A percentile compares a stretch with the other conserved stretches of the same genome.
These are phyloP conservation scores for Dioscorea zingiberensis DNA, from an alignment of 106 monocot species.

Conservation along the genomic window DNA sequence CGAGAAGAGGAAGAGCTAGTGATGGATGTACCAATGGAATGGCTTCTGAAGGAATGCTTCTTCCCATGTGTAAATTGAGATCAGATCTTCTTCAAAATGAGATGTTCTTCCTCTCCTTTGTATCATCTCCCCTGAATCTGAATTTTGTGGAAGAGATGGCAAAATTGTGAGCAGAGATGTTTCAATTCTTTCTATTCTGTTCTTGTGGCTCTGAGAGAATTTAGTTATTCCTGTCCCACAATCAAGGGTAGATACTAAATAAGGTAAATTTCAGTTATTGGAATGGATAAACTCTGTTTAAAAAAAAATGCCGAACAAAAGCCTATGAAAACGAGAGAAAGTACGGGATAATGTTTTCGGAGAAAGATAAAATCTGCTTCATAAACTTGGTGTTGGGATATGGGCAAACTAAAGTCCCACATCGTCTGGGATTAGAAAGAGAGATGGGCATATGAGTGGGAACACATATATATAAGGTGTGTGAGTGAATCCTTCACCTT, in stretches of 20 bases:
- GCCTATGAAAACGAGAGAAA: too few relatives aligned
- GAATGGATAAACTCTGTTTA: not conserved
- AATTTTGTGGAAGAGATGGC: not conserved
- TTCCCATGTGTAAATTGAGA: conserved; percentile 24
- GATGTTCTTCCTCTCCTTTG: not conserved
- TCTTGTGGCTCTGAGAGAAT: not conserved
- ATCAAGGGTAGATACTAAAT: not conserved
- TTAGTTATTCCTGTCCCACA: not conserved
- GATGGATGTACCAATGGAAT: conserved; percentile 4
- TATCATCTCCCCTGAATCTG: not conserved
- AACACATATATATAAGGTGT: too few relatives aligned
- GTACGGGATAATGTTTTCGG: too few relatives aligned
- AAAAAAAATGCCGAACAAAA: too few relatives aligned
- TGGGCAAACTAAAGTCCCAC: too few relatives aligned
- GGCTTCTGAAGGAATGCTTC: conserved; percentile 7
- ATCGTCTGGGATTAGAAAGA: too few relatives aligned
- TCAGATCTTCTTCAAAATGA: too few relatives aligned
- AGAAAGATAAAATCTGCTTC: too few relatives aligned
- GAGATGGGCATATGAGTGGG: too few relatives aligned
- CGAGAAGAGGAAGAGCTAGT: conserved; percentile 4
- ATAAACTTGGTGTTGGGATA: too few relatives aligned
- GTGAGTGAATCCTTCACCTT: too few relatives aligned
- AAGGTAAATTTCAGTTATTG: not conserved
- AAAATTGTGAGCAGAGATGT: not conserved
- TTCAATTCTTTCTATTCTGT: not conserved